Base-by-base conservation (phyloP, 345 rosid genomes). In the Streptanthus diversifolius region DNA sequence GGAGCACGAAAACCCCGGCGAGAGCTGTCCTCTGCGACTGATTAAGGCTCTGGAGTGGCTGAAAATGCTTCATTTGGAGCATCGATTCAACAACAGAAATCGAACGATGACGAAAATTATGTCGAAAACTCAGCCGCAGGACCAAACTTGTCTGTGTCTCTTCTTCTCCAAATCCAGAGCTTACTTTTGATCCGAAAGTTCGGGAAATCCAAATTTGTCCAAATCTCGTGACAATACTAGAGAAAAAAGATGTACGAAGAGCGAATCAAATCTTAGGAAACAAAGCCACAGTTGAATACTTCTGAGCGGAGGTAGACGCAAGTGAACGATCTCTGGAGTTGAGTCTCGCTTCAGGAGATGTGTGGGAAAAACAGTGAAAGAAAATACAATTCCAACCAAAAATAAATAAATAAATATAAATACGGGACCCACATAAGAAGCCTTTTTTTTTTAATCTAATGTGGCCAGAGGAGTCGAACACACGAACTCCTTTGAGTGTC, bases 1-100 rank as follows among this genome's bases (percentile, higher is more conserved):
- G 82, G 72, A 90, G 39, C 5, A 80, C 53, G 67, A 85, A 63
- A 33, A 82, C 83, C 0, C 82, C 90, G 12, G 78, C 82, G 47
- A 86, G 67, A 18, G 89, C 87, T 76, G 41, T 75, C 57, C 71
- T 69, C 73, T 75, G 91, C 30, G 85, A 70, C 43, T 77, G 85
- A 64, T 71, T 70, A 57, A 76, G 80, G 51, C 63, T 73, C 49
- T 54, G 73, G 41, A 82, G 30, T 49, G 75, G 53, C 37, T 71
- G 80, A n/a, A 73, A 59, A 19, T 63, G 77, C 81, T 75, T 81
- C 87, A 80, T 83, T 30, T 41, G 18, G 39, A 70, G 66, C 2
- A 30, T 66, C 45, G 74, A 57, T 33, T 43, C 60, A 15, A 44
- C 21, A 29, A 79, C 29, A 68, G 61, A 62, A 62, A 55, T 4